These are phyloP conservation scores for Hyphopichia homilentoma DNA, from an alignment of 805 yeast genomes.

Conservation along the genomic window DNA sequence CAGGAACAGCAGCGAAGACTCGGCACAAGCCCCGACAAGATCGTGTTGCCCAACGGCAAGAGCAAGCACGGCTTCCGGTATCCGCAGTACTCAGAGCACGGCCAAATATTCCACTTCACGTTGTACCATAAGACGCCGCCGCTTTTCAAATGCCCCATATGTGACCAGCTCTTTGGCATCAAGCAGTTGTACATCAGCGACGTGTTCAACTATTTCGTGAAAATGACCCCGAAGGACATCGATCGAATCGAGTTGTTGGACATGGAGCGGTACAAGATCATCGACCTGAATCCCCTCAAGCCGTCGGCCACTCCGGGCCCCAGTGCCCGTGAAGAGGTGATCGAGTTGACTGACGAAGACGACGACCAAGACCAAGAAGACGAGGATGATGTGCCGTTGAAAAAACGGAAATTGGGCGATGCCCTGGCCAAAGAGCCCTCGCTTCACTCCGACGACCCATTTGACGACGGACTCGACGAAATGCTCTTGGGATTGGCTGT, in stretches of 20 bases:
- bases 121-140: conserved; percentile 13
- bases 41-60: too few species aligned
- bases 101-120: conserved; percentile 1
- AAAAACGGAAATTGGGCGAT: too few species aligned
- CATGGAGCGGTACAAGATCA: conserved; percentile 28
- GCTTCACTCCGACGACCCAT: conserved; percentile 14
- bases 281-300: conserved; percentile 16
- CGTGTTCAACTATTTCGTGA: conserved; percentile 38
- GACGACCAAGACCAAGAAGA: conserved; percentile 8
- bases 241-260: conserved; percentile 34
- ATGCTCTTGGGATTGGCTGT: conserved; percentile 17
- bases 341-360: conserved; percentile 25
- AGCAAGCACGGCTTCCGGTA: neutral
- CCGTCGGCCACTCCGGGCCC: conserved; percentile 4
- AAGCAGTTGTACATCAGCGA: conserved; percentile 34
- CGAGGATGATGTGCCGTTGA: conserved; percentile 6
- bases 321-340: conserved; percentile 19
- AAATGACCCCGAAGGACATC: conserved; percentile 31
- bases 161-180: conserved; percentile 32
- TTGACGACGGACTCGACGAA: conserved; percentile 30
- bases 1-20: conserved; percentile 1
- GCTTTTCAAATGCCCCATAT: conserved; percentile 37
- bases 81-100: conserved; percentile 2
- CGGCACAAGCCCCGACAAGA: too few species aligned
- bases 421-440: too few species aligned